Evolutionary conservation across 441 rosid species (phyloP).

Genomic region (Theobroma grandiflorum): DNA sequence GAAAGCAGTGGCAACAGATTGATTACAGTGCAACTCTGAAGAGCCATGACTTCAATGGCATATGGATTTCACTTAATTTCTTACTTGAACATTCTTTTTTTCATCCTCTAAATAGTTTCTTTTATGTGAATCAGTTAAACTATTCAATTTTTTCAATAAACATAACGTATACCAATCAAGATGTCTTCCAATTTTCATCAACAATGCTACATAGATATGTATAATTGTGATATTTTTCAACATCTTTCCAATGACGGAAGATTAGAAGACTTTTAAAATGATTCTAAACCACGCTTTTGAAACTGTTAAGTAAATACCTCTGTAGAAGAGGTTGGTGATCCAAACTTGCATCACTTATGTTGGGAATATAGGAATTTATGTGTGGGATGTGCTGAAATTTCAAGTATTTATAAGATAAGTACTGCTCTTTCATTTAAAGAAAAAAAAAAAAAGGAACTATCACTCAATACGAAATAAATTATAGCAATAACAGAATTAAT

Average conservation of each 20-base stretch:
- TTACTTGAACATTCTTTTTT: not conserved
- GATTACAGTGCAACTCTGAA: not conserved
- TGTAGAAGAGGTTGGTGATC: constrained; percentile 93
- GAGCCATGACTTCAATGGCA: not conserved
- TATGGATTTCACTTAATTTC: constrained; percentile 7
- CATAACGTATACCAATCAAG: not conserved
- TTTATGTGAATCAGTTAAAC: not conserved
- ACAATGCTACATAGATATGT: constrained; percentile 16
- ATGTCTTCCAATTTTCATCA: not conserved
- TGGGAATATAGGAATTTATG: constrained; percentile 84
- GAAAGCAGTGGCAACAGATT: not conserved
- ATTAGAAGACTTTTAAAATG: not conserved
- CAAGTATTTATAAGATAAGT: not conserved
- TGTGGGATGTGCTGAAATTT: constrained; percentile 78
- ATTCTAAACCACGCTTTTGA: constrained; percentile 7
- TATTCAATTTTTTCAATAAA: constrained; percentile 16
- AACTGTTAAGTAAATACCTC: constrained; percentile 52
- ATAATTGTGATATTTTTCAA: not conserved
- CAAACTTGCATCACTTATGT: constrained; percentile 74
- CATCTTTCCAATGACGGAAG: not conserved
- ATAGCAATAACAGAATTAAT: not conserved
- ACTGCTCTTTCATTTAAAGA: not conserved
- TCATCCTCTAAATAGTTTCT: not conserved
- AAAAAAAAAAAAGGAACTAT: not conserved
- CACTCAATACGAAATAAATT: not conserved